Evolutionary conservation across 2,329 filamentous ascomycete genomes (phyloP).

Genomic region (Penicillium sp.): DNA sequence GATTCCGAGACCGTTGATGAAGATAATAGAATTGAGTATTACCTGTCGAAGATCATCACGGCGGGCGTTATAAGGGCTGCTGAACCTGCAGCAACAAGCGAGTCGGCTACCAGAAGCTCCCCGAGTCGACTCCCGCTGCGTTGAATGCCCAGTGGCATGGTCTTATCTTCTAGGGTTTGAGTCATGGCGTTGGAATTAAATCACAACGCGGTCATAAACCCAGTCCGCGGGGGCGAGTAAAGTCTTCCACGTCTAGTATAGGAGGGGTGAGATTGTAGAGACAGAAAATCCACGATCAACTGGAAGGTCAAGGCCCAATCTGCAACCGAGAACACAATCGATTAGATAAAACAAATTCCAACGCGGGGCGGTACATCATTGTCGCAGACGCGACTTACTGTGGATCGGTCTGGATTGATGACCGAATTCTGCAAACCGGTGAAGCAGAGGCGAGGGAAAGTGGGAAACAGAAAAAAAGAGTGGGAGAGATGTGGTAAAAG

Average conservation of each 20-base stretch:
- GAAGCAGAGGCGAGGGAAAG: not conserved
- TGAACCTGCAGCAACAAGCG: constrained; percentile 65
- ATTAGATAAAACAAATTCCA: constrained; percentile 18
- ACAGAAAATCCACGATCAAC: not conserved
- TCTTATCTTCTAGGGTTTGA: constrained; percentile 25
- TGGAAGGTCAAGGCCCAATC: not conserved
- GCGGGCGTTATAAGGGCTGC: constrained; percentile 73
- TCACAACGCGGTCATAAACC: constrained; percentile 6
- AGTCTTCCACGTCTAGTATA: not conserved
- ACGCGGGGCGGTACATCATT: constrained; percentile 22
- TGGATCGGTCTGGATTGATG: constrained; percentile 11
- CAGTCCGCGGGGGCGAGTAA: constrained; percentile 1
- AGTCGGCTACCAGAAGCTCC: constrained; percentile 60
- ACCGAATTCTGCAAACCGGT: constrained; percentile 5
- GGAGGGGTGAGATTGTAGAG: not conserved
- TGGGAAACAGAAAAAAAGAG: constrained; percentile 1
- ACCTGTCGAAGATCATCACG: constrained; percentile 82
- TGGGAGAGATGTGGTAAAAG: not conserved
- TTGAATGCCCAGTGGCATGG: constrained; percentile 28
- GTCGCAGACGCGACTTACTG: constrained; percentile 17
- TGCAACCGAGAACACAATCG: not conserved
- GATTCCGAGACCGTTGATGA: not conserved
- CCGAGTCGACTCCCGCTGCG: constrained; percentile 37
- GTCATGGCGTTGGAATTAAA: constrained; percentile 21
- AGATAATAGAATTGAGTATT: constrained; percentile 15